A percentile compares a stretch with the other conserved stretches of the same genome.
Evolutionary conservation across 139 green algal genomes (phyloP).

Genomic region (Choricystis sp.): DNA sequence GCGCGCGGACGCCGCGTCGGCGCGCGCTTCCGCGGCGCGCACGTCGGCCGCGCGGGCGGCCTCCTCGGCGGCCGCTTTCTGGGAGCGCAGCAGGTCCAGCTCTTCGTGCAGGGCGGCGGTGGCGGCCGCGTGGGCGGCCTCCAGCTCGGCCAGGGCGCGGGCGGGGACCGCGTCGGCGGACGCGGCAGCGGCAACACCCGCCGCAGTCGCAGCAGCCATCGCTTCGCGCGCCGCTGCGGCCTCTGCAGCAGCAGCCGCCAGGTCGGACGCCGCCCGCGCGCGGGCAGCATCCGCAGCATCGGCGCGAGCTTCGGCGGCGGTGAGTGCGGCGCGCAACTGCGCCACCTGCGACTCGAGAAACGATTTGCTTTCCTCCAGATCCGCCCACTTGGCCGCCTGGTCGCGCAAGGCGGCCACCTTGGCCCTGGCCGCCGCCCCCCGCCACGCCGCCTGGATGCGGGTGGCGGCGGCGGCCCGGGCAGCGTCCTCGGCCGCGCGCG

Average conservation of each 20-base stretch:
- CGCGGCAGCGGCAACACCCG: slow-evolving; percentile 1
- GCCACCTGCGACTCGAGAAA: neutral
- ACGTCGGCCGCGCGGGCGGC: slow-evolving; percentile 6
- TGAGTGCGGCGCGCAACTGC: neutral
- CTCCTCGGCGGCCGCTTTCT: slow-evolving; percentile 13
- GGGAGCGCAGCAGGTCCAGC: slow-evolving; percentile 16
- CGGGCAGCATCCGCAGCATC: slow-evolving; percentile 7
- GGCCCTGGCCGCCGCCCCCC: slow-evolving; percentile 7
- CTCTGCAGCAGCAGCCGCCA: slow-evolving; percentile 12
- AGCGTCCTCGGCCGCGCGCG: slow-evolving; percentile 6
- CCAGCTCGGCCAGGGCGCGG: slow-evolving; percentile 2
- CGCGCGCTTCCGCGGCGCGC: neutral
- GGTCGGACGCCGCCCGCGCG: slow-evolving; percentile 8
- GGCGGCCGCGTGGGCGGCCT: slow-evolving; percentile 9
- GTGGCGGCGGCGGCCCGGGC: slow-evolving; percentile 10
- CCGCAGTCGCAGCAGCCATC: neutral
- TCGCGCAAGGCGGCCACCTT: slow-evolving; percentile 14
- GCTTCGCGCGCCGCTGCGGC: slow-evolving; percentile 2
- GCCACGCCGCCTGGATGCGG: slow-evolving; percentile 19
- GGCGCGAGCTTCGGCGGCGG: slow-evolving; percentile 2
- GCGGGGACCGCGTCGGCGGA: neutral
- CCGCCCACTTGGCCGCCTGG: slow-evolving; percentile 5
- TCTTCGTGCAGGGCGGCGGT: slow-evolving; percentile 15
- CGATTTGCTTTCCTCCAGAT: neutral
- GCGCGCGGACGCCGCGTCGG: too few relatives aligned